A percentile compares a stretch with the other conserved stretches of the same genome.
Conservation (phyloP, 345 rosid species). For the Eucalyptus erythrocorys region DNA sequence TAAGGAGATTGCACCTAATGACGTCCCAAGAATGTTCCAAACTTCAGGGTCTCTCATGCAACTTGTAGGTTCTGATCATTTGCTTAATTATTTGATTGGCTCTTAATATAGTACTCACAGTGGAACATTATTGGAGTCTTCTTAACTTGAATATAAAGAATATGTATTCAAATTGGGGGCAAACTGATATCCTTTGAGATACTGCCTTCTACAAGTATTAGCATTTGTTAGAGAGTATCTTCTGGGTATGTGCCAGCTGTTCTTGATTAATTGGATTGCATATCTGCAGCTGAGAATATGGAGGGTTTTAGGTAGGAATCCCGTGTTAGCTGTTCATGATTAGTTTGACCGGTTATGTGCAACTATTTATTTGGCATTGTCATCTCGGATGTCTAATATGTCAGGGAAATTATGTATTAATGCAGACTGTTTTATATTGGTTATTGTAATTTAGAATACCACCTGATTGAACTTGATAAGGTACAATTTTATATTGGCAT, state of each 20-base stretch:
- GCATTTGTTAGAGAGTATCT: not conserved
- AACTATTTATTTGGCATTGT: not conserved
- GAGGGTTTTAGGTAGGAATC: not conserved
- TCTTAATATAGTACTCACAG: not conserved
- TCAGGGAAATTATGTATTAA: not conserved
- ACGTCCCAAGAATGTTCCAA: slow-evolving; percentile 75
- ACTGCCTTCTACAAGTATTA: not conserved
- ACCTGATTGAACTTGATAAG: not conserved
- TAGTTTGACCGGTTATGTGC: not conserved
- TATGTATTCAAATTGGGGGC: not conserved
- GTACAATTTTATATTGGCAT: not conserved
- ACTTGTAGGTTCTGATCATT: slow-evolving; percentile 51
- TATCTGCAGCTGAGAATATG: not conserved
- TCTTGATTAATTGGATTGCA: not conserved
- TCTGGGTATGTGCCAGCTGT: not conserved
- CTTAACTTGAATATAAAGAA: not conserved
- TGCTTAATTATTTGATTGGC: not conserved
- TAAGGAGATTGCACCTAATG: slow-evolving; percentile 77
- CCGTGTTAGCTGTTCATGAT: not conserved
- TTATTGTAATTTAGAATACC: not conserved
- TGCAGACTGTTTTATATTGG: not conserved
- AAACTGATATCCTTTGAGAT: not conserved
- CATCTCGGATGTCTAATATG: not conserved
- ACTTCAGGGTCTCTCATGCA: slow-evolving; percentile 64
- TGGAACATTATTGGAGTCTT: not conserved